phyloP scores from a whole-genome alignment of 768 basidiomycete genomes.

The Lentinula aciculospora region DNA sequence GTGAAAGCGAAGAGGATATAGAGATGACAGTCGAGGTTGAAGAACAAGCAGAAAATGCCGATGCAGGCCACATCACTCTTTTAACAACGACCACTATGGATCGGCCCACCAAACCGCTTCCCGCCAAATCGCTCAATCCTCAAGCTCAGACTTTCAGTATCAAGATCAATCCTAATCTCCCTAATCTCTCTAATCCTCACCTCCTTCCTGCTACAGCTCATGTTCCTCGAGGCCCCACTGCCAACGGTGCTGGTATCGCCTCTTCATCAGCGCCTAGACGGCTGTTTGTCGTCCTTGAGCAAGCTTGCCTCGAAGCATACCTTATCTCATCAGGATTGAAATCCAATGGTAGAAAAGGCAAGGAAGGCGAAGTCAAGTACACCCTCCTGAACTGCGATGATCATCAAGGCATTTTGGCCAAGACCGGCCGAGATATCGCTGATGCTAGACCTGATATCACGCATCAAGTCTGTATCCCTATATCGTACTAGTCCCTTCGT shows the following conservation, averaged over 20 bases:
- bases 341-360: constrained; percentile 48
- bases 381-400: constrained; percentile 97
- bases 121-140: constrained; percentile 20
- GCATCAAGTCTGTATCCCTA: constrained; percentile 67
- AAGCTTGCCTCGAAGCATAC: constrained; percentile 96
- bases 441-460: constrained; percentile 99
- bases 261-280: constrained; percentile 32
- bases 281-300: constrained; percentile 86
- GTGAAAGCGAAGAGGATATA: constrained; percentile 28
- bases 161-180: constrained; percentile 37
- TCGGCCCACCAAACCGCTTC: constrained; percentile 62
- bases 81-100: constrained; percentile 17
- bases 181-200: constrained; percentile 58
- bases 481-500: not conserved
- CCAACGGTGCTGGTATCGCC: constrained; percentile 6
- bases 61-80: constrained; percentile 10
- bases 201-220: constrained; percentile 83
- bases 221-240: constrained; percentile 42
- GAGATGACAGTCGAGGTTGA: constrained; percentile 21
- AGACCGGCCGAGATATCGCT: constrained; percentile 96
- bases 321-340: constrained; percentile 57
- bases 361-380: constrained; percentile 84
- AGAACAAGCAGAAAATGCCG: constrained; percentile 5
- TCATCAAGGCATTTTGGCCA: constrained; percentile 97
- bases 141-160: constrained; percentile 12